Evolutionary conservation across 176 grass and related monocot species (phyloP), one percentile per base, ranked within the genome.

Genomic region (Hordeum marinum): DNA sequence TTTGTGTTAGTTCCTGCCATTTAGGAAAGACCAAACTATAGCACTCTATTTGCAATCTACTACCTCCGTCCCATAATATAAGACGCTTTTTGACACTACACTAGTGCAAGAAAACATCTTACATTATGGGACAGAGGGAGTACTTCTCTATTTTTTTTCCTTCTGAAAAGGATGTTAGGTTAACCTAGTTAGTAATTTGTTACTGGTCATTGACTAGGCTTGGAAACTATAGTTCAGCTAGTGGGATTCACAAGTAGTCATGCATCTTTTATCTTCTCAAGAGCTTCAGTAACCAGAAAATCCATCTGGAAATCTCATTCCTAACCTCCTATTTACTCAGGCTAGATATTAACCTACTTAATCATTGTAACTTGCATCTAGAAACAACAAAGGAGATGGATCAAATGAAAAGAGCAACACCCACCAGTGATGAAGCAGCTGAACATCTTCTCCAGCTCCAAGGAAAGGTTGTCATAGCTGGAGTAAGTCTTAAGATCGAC

Each of bases 361-460:
- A 77, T 32, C 20, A 12, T 13, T 42, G 42, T 71, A 24, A 68
- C 35, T 42, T 13, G 23, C 6, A 39, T 43, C 42, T 18, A 32
- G 66, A 45, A 70, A 65, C 18, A n/a, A 4, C 1, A 45, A 12
- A 14, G 46, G 11, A 32, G 4, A 80, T 10, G 0, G 25, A 80
- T 7, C 20, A 67, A 46, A 15, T 31, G 9, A 14, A n/a, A 67
- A 78, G 18, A 89, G 37, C 21, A 84, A 4, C 35, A 37, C 87
- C 74, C 13, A 94, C 93, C 88, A 61, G 65, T 92, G 31, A 89
- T 94, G 88, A 94, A 94, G 79, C 90, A 92, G 63, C 78, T 92
- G 83, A 94, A 94, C 93, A 94, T 94, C 76, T 92, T 90, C 85
- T 94, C 93, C 20, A 94, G 85, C 66, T 76, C 90, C 29, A 85